Percentiles rank a stretch among this genome's conserved stretches.
phyloP scores from a whole-genome alignment of 2,329 filamentous ascomycete genomes.

The Claviceps humidiphila region DNA sequence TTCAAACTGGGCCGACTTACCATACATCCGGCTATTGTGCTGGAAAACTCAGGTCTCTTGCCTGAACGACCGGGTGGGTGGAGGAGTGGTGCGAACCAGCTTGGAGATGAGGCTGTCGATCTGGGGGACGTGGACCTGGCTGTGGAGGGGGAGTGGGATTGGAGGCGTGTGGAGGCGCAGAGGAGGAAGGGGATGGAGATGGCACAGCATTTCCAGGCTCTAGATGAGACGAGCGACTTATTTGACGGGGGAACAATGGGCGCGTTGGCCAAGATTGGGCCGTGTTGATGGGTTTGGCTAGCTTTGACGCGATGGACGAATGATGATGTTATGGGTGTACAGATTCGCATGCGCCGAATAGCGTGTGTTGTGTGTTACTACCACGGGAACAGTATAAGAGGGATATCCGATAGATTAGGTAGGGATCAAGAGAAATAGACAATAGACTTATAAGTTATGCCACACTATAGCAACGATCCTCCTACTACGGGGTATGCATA shows the following conservation, averaged over 20 bases:
- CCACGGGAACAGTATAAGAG: no score
- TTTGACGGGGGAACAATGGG: constrained; percentile 42
- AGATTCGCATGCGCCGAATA: no score
- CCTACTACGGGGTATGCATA: no score
- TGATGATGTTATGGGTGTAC: no score
- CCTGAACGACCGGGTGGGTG: constrained; percentile 59
- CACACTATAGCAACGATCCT: no score
- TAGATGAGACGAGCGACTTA: constrained; percentile 38
- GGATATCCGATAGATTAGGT: no score
- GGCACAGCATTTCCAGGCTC: constrained; percentile 40
- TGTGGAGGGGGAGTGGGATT: constrained; percentile 37
- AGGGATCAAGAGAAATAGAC: no score
- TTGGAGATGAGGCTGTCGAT: constrained; percentile 6
- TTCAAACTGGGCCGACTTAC: constrained; percentile 74
- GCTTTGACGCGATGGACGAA: no score
- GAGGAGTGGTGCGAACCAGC: constrained; percentile 28
- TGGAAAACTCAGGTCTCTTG: constrained; percentile 59
- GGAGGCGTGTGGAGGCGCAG: constrained; percentile 42
- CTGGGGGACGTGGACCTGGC: constrained; percentile 16
- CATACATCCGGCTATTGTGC: constrained; percentile 64
- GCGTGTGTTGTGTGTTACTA: no score
- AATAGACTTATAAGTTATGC: no score
- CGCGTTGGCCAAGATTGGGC: constrained; percentile 35
- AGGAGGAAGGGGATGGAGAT: constrained; percentile 41
- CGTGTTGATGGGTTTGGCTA: constrained; percentile 17